These are phyloP conservation scores for Huntiella abstrusa DNA, from an alignment of 2,329 filamentous ascomycete species.

Conservation along the genomic window DNA sequence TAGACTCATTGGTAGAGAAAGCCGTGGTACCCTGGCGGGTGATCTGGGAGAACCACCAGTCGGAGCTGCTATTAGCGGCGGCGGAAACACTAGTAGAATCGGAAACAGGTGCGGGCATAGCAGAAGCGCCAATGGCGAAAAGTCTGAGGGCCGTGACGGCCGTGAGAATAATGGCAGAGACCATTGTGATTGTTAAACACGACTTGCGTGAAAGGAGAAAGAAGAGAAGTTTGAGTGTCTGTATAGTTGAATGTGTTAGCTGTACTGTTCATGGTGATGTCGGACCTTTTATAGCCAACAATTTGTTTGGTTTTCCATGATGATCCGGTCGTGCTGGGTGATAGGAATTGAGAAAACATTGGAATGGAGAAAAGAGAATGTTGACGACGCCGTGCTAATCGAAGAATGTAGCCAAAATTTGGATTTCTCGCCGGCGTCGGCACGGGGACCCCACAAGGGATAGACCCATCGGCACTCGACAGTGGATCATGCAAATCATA, in stretches of 20 bases:
- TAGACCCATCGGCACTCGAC: too few species aligned
- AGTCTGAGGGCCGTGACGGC: constrained; percentile 10
- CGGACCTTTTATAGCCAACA: not conserved
- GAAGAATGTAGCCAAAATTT: not conserved
- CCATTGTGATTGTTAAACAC: constrained; percentile 5
- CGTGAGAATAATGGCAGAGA: constrained; percentile 10
- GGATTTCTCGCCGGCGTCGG: not conserved
- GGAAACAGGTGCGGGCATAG: constrained; percentile 8
- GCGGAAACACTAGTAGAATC: not conserved
- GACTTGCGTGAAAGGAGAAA: constrained; percentile 1
- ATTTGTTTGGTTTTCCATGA: not conserved
- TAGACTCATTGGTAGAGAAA: constrained; percentile 26
- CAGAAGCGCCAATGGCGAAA: constrained; percentile 6
- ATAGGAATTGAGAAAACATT: not conserved
- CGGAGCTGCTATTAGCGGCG: constrained; percentile 18
- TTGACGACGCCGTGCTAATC: not conserved
- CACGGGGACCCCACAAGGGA: not conserved
- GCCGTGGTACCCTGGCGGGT: constrained; percentile 49
- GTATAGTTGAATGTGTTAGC: not conserved
- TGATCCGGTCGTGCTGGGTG: not conserved
- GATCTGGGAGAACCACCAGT: constrained; percentile 57
- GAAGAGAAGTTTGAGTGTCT: constrained; percentile 1
- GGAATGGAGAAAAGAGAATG: not conserved
- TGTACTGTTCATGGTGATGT: not conserved
- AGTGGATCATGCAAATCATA: not conserved